Percentiles rank a stretch among this genome's conserved stretches.
phyloP scores from a whole-genome alignment of 768 basidiomycete species.

The Naganishia vaughanmartiniae region DNA sequence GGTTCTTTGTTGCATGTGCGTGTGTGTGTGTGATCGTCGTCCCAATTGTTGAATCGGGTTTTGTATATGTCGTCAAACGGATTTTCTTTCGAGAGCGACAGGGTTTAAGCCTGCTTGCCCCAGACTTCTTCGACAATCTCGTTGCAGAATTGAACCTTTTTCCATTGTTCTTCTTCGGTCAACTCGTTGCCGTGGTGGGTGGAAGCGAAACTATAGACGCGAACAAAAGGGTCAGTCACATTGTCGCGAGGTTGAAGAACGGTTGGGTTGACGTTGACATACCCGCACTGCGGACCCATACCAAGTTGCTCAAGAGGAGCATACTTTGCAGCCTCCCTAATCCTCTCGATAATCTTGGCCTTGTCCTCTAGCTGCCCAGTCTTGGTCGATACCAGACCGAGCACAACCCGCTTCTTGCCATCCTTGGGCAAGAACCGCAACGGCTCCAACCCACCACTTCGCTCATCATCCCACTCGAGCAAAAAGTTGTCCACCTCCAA shows the following conservation, averaged over 20 bases:
- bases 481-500: slow-evolving; percentile 31
- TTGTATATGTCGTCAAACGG: neutral
- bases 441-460: slow-evolving; percentile 33
- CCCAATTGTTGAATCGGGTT: slow-evolving; percentile 18
- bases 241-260: neutral
- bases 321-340: slow-evolving; percentile 38
- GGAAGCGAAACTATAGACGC: slow-evolving; percentile 20
- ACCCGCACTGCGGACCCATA: slow-evolving; percentile 39
- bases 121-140: slow-evolving; percentile 37
- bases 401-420: slow-evolving; percentile 36
- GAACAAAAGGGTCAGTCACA: neutral
- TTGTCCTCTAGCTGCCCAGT: slow-evolving; percentile 40
- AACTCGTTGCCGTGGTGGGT: slow-evolving; percentile 37
- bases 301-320: slow-evolving; percentile 41
- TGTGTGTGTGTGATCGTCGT: neutral
- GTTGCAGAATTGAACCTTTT: slow-evolving; percentile 33
- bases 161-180: slow-evolving; percentile 33
- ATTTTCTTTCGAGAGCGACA: neutral
- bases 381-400: slow-evolving; percentile 43
- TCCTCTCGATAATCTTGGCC: slow-evolving; percentile 36
- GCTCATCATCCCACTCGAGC: slow-evolving; percentile 32
- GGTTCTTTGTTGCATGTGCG: neutral
- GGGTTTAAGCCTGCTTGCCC: slow-evolving; percentile 34
- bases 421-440: slow-evolving; percentile 34
- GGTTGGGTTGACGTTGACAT: slow-evolving; percentile 24